Evolutionary conservation across 495 filamentous ascomycete species (phyloP).

Genomic region (Entonaema liquescens): DNA sequence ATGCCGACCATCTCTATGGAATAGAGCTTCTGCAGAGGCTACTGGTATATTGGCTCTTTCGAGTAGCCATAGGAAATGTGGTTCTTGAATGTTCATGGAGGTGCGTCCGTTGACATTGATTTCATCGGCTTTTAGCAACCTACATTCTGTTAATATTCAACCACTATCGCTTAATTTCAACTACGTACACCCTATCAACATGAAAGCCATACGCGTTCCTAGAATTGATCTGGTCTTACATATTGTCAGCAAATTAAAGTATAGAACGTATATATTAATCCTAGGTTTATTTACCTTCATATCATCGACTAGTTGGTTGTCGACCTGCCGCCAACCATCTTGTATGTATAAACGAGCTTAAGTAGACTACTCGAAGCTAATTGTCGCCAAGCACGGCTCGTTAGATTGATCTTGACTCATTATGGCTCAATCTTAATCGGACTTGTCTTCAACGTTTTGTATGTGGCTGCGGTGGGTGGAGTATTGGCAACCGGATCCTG

Average conservation of each 20-base stretch:
- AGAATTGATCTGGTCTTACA: neutral
- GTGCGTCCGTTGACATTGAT: neutral
- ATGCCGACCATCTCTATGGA: constrained; percentile 4
- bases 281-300: neutral
- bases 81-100: neutral
- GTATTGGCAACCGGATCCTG: no score
- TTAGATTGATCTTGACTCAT: neutral
- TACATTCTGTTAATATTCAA: neutral
- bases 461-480: no score
- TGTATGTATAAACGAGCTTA: neutral
- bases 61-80: constrained; percentile 5
- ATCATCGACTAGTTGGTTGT: neutral
- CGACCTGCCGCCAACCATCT: neutral
- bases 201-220: neutral
- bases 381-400: neutral
- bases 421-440: neutral
- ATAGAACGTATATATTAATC: neutral
- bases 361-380: neutral
- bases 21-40: neutral
- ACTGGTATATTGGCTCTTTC: constrained; percentile 1
- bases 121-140: neutral
- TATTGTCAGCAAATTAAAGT: neutral
- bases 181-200: constrained; percentile 6
- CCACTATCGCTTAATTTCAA: neutral
- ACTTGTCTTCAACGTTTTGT: neutral